Evolutionary conservation across 768 basidiomycete species (phyloP), one percentile per base, ranked within the genome.

Genomic region (Leccinum broughii): DNA sequence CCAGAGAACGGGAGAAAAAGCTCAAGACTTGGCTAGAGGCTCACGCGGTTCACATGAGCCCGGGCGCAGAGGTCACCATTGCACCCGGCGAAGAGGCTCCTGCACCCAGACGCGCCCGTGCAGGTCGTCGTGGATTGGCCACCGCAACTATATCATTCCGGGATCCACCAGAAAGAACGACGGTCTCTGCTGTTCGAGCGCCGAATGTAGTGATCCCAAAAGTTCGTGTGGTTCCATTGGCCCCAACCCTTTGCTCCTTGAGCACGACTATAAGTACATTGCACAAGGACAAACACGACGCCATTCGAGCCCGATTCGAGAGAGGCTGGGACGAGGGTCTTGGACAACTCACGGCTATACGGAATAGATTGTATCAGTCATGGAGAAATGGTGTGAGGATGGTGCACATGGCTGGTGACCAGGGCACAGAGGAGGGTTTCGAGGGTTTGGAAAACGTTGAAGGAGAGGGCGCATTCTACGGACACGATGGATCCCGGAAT

Each of bases 1-100:
- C 87, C 1, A 84, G 81, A 64, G 87, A 87, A 61, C 77, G 85
- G 46, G 93, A 95, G 74, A 85, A 83, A 70, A 77, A 75, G 59
- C 68, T 90, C 57, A 85, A 76, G 49, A 69, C 68, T 22, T 84
- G 83, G 83, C 61, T 83, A 13, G 84, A 84, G 61, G 59, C 68
- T 7, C 68, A 66, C 55, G 64, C 63, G 8, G 64, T 32, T 52
- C 59, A 48, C 50, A 53, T 37, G 39, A 28, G 35, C 30, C 7
- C 24, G 3, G 51, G 48, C 24, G 13, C 41, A 30, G 58, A 54
- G 1, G 8, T 15, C 51, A 28, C 9, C 17, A 30, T 11, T 6
- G 56, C 4, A 20, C 50, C 30, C 22, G 20, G 44, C 11, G 58
- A 63, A 41, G 59, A 30, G 3, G 48, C 51, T 22, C 56, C 13